These are phyloP conservation scores for Trichosporon sp. DNA, from an alignment of 1,284 basidiomycete genomes.

Conservation along the genomic window DNA sequence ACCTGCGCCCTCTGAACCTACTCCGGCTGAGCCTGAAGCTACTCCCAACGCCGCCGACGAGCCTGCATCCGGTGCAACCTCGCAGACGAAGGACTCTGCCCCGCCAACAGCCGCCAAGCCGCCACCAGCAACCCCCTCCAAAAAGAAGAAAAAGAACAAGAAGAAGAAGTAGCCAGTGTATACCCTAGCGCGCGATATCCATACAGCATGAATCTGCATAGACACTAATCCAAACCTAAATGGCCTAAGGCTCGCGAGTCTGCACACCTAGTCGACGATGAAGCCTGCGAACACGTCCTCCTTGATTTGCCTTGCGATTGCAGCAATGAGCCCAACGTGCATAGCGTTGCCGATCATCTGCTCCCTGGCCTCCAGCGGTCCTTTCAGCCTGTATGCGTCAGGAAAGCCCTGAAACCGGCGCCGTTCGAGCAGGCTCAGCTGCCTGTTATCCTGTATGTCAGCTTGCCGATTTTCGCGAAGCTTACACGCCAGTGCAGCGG, in stretches of 20 bases:
- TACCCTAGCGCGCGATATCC: slow-evolving; percentile 16
- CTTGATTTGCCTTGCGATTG: slow-evolving; percentile 34
- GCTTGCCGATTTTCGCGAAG: not conserved
- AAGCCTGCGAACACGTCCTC: slow-evolving; percentile 26
- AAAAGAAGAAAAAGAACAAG: slow-evolving; percentile 6
- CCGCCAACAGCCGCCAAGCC: not conserved
- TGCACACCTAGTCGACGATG: not conserved
- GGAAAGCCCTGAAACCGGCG: slow-evolving; percentile 41
- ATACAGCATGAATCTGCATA: slow-evolving; percentile 22
- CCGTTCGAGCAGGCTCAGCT: slow-evolving; percentile 38
- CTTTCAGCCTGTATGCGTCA: slow-evolving; percentile 34
- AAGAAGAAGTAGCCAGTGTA: slow-evolving; percentile 5
- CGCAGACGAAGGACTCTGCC: slow-evolving; percentile 17
- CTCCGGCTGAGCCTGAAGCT: not conserved
- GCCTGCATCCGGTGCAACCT: slow-evolving; percentile 4
- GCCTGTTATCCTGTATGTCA: slow-evolving; percentile 27
- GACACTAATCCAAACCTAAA: not conserved
- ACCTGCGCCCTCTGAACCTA: not conserved
- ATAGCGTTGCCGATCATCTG: slow-evolving; percentile 36
- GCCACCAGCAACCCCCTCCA: slow-evolving; percentile 1
- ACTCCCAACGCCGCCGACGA: slow-evolving; percentile 12
- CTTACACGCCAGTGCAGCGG: slow-evolving; percentile 37
- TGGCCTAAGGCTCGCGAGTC: too few species aligned
- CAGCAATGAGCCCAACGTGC: slow-evolving; percentile 33
- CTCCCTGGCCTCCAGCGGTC: slow-evolving; percentile 26